Evolutionary conservation across 2,329 filamentous ascomycete genomes (phyloP), one percentile per base, ranked within the genome.

Genomic region (Gnomoniopsis sp.): DNA sequence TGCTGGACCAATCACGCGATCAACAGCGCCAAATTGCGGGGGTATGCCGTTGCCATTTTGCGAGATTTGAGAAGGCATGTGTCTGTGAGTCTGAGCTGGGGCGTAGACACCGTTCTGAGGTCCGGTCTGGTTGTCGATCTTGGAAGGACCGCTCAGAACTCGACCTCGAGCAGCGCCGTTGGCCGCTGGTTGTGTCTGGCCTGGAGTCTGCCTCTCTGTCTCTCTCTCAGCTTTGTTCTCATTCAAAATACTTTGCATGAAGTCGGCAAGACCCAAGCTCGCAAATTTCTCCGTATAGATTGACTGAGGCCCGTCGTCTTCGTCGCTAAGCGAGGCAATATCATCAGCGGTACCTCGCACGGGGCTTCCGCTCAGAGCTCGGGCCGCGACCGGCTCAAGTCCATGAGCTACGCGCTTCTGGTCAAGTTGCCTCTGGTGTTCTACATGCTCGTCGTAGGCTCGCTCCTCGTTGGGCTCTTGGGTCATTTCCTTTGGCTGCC

Each of bases 191-290:
- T 41, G 6, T 22, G 30, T 14, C 26, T 50, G 49, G 15, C 14
- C 3, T 26, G 44, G 23, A n/a, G 21, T 8, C 21, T 33, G 21
- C n/a, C 15, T 23, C 34, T 41, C 36, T 3, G n/a, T 34, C 2
- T 14, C 19, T 12, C 36, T 14, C 6, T 50, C 53, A 15, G 19
- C 44, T 48, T 58, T 60, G 19, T 60, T 58, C 11, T 49, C 43
- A 19, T 36, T 36, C 30, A 61, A 26, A 7, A 61, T 58, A 3
- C 43, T 48, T 19, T 48, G 50, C 55, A 61, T 55, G 4, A 55
- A 4, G 14, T 50, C 36, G 15, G 46, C 55, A 21, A 61, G 57
- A 3, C 22, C 43, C 41, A 44, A 21, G 4, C 4, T 19, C 3
- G 55, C 23, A 30, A 61, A 58, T 4, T 54, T 38, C 12, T 56